Base-by-base conservation (phyloP, 202 grass and related monocot genomes). In the Digitaria exilis region DNA sequence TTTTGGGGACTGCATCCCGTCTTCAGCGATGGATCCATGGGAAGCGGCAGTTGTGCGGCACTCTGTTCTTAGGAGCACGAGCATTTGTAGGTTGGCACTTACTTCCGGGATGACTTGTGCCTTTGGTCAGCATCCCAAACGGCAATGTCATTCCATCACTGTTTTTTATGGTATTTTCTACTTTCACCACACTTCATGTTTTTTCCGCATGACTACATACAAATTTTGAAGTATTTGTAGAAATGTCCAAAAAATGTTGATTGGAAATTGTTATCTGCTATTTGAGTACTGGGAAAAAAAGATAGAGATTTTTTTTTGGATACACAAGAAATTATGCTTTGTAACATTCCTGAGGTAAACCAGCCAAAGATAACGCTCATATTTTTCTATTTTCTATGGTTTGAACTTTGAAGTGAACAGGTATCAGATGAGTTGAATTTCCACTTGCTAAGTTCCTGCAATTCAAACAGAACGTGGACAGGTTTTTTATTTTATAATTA, bases 71-170 rank as follows among this genome's bases (percentile, higher is more conserved):
- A 51, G 24, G 15, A n/a, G n/a, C n/a, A n/a, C n/a, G n/a, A n/a
- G n/a, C 32, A 64, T 85, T 72, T 31, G 17, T 12, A 79, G 31
- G 44, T 37, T 43, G 32, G 35, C 14, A 65, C 63, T 72, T 85
- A 3, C 19, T 73, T 54, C 19, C 18, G 2, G 60, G 13, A 46
- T 28, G 7, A 5, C 11, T 9, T 37, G 5, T 30, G 62, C 28
- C 52, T 71, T 78, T 78, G 25, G 16, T 37, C 45, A 32, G 45
- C 22, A 34, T 71, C 9, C 45, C 22, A 83, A 75, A 42, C 1
- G 6, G 24, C 34, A 87, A 17, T 77, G 54, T 49, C 43, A 29
- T 42, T 24, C 7, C 30, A 29, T 6, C 25, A 45, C 22, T 65
- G 6, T 48, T 26, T 1, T 39, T 37, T 18, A 17, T 1, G 12